Conservation (phyloP, 331 rosid genomes). For the Ulmus americana region DNA sequence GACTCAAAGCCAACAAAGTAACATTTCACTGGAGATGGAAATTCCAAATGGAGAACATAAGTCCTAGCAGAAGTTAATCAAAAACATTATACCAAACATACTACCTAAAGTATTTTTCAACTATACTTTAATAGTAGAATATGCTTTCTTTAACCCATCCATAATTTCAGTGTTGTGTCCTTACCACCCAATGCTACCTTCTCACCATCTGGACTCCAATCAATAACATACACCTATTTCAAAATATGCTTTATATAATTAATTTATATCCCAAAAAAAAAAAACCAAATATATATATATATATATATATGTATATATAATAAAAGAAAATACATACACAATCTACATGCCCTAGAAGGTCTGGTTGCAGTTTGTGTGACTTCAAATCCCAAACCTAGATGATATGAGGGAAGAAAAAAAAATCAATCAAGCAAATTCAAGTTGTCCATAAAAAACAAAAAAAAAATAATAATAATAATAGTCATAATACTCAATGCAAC, state of each 20-base stretch:
- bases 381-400: background rate
- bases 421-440: background rate
- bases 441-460: background rate
- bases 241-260: background rate
- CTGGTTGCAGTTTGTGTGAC: background rate
- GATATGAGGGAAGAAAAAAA: background rate
- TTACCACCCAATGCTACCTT: conserved; percentile 79
- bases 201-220: conserved; percentile 81
- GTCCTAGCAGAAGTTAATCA: no score
- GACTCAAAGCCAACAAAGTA: no score
- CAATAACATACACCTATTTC: conserved; percentile 54
- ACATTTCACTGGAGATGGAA: no score
- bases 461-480: no score
- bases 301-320: no score
- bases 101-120: no score
- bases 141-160: conserved; percentile 45
- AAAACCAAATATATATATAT: no score
- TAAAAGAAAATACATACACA: background rate
- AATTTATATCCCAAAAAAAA: no score
- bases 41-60: no score
- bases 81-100: no score
- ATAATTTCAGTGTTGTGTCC: conserved; percentile 62
- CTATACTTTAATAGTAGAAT: no score
- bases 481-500: no score
- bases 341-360: background rate